Evolutionary conservation across 2,329 filamentous ascomycete genomes (phyloP), one percentile per base, ranked within the genome.

Genomic region (Gliomastix tumulicola): DNA sequence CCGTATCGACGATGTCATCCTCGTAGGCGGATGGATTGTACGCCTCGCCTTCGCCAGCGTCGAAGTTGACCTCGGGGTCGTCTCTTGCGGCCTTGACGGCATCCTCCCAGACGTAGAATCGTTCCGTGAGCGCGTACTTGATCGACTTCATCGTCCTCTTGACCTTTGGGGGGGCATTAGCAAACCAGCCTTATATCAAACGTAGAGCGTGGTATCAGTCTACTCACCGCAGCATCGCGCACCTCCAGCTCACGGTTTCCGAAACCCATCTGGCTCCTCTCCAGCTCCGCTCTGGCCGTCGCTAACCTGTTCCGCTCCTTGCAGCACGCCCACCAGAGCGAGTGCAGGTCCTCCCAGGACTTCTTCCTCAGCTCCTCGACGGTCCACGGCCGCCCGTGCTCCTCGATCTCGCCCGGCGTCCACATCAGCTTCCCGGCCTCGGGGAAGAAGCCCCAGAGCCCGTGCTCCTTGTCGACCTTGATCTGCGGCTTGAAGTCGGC

Each of bases 361-460:
- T 96, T 96, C 44, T 76, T 71, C 44, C 89, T 76, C 52, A 98
- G 69, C 66, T 98, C 92, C 62, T 87, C 77, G 7, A 85, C 79
- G 10, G 74, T 79, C 92, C 92, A 98, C 20, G 79, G 69, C 37
- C 92, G 77, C 13, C 92, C 92, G 59, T 92, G 82, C 44, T 75
- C 67, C 34, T 69, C 57, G 38, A 84, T 79, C 47, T 90, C 80
- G 23, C 78, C 71, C 6, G 89, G 88, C 7, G 80, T 80, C 48
- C 74, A 72, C 50, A 95, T 59, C n/a, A 81, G 63, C 51, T 79
- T 75, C 45, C 76, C 76, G 45, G 81, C 73, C 43, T 71, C 71
- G 50, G 82, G 79, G 63, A 98, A 97, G 65, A 98, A 98, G 2
- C 77, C 82, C 84, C 86, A 97, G 10, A 98, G 79, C 21, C 88